Conservation (phyloP, 805 yeast genomes). For the Ascoidea tarda region DNA sequence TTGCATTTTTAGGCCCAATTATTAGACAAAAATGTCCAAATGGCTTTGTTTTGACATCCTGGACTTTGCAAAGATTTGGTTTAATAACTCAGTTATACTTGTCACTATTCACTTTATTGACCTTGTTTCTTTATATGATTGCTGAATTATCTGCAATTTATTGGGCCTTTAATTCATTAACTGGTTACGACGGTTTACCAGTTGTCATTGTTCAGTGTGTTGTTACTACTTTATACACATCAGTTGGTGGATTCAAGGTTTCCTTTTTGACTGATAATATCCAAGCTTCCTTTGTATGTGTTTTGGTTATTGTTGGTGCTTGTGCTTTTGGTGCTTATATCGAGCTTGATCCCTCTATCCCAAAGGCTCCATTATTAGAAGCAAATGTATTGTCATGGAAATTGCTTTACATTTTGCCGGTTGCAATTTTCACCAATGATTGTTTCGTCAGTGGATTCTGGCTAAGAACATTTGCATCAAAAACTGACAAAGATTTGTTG, state of each 20-base stretch:
- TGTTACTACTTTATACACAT: conserved; percentile 77
- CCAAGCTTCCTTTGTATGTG: conserved; percentile 63
- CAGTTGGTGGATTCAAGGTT: conserved; percentile 79
- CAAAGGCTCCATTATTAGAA: conserved; percentile 48
- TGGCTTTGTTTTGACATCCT: conserved; percentile 85
- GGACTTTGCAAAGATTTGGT: conserved; percentile 85
- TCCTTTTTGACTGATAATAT: conserved; percentile 79
- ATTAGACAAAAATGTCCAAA: conserved; percentile 71
- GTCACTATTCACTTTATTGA: conserved; percentile 70
- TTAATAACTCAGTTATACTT: conserved; percentile 55
- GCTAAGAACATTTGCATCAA: conserved; percentile 87
- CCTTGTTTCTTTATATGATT: conserved; percentile 77
- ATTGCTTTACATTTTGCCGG: conserved; percentile 65
- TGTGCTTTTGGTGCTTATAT: conserved; percentile 69
- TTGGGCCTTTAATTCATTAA: conserved; percentile 60
- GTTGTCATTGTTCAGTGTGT: conserved; percentile 75
- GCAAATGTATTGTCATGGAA: conserved; percentile 79
- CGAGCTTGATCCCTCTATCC: conserved; percentile 46
- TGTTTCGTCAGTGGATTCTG: conserved; percentile 87
- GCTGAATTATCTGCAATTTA: conserved; percentile 76
- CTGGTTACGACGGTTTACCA: conserved; percentile 68
- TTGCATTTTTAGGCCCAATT: conserved; percentile 71
- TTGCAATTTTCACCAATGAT: conserved; percentile 84
- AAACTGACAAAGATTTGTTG: conserved; percentile 56
- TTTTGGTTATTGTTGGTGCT: conserved; percentile 55